phyloP scores from a whole-genome alignment of 495 filamentous ascomycete genomes.

The Saxispiralis lemnorum region DNA sequence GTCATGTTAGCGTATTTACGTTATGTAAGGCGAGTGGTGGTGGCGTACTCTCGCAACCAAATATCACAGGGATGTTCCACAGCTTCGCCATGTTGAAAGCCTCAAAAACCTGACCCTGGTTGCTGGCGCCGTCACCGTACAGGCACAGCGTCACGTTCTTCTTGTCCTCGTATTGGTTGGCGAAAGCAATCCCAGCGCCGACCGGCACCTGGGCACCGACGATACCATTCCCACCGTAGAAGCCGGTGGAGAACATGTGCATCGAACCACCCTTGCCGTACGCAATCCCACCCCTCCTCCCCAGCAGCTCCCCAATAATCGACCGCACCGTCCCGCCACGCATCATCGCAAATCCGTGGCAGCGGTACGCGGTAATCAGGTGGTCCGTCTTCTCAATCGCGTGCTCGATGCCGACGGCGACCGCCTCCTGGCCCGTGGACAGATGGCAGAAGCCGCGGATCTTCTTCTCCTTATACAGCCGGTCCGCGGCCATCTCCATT shows the following conservation, averaged over 20 bases:
- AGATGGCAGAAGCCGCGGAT: constrained; percentile 98
- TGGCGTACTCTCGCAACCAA: constrained; percentile 81
- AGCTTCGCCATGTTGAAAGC: constrained; percentile 99
- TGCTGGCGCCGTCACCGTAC: constrained; percentile 93
- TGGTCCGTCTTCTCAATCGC: constrained; percentile 80
- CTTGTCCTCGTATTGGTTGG: constrained; percentile 78
- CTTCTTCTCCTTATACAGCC: constrained; percentile 99
- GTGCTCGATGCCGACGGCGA: constrained; percentile 92
- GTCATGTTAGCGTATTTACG: background rate
- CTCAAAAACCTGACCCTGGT: constrained; percentile 99
- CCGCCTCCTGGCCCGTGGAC: constrained; percentile 93
- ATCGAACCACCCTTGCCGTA: constrained; percentile 98
- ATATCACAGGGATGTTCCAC: constrained; percentile 87
- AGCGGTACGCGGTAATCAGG: constrained; percentile 93
- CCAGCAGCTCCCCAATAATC: constrained; percentile 92
- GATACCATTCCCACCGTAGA: constrained; percentile 97
- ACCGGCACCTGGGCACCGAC: constrained; percentile 97
- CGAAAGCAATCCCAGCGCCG: constrained; percentile 89
- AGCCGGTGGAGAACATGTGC: constrained; percentile 98
- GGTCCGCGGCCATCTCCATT: constrained; percentile 98
- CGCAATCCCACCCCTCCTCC: constrained; percentile 86
- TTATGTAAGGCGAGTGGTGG: background rate
- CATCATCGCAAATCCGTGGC: constrained; percentile 96
- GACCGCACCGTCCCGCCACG: constrained; percentile 78
- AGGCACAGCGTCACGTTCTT: constrained; percentile 72